Conservation (phyloP, 331 rosid genomes). For the Cucumis variabilis region DNA sequence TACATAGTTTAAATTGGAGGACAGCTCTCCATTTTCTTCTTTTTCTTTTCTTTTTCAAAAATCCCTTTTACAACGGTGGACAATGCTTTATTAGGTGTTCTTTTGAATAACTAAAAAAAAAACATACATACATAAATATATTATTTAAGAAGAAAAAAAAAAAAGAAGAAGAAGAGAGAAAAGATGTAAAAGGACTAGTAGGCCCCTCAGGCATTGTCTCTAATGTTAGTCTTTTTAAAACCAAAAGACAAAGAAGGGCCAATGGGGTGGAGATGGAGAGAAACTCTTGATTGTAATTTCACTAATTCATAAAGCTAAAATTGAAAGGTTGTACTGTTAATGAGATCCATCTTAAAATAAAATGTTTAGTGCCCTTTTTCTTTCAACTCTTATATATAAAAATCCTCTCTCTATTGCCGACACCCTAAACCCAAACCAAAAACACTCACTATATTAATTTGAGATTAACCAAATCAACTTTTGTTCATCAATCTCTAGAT, state of each 20-base stretch:
- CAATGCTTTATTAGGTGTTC: slow-evolving; percentile 2
- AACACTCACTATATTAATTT: too few species aligned
- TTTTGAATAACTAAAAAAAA: not conserved
- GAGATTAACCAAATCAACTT: too few species aligned
- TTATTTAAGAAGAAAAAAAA: not conserved
- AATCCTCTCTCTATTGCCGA: not conserved
- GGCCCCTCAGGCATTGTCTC: slow-evolving; percentile 3
- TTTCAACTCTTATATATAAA: too few species aligned
- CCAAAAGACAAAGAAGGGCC: slow-evolving; percentile 4
- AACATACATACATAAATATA: not conserved
- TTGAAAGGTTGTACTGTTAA: not conserved
- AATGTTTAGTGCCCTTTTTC: not conserved
- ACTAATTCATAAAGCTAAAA: not conserved
- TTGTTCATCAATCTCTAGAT: too few species aligned
- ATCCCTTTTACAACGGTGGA: slow-evolving; percentile 9
- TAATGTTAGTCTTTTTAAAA: not conserved
- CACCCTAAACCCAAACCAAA: not conserved
- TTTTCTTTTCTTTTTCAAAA: not conserved
- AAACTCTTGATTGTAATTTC: not conserved
- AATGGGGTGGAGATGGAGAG: not conserved
- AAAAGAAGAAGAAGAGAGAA: not conserved
- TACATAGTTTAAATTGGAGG: not conserved
- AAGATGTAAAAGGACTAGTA: slow-evolving; percentile 7
- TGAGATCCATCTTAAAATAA: not conserved
- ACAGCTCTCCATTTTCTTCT: not conserved